Evolutionary conservation across 345 rosid genomes (phyloP).

Genomic region (Populus davidiana): DNA sequence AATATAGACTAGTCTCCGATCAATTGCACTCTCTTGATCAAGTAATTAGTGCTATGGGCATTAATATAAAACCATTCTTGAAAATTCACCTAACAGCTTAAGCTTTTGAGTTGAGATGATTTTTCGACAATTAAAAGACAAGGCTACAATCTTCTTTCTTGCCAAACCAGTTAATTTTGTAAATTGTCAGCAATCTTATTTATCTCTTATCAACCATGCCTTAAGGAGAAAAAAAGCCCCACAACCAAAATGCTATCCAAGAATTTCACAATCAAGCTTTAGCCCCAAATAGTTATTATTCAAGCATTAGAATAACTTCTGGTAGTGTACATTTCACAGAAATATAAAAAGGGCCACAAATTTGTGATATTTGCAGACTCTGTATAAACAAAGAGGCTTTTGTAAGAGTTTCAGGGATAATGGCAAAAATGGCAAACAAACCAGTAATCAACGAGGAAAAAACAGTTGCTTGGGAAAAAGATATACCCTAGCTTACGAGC

Average conservation of each 20-base stretch:
- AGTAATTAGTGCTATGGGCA: background rate
- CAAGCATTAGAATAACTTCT: background rate
- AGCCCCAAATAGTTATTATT: background rate
- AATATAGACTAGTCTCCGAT: background rate
- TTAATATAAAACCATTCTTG: background rate
- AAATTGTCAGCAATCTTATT: background rate
- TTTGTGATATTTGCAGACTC: background rate
- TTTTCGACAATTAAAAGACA: background rate
- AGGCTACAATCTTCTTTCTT: background rate
- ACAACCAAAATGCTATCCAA: background rate
- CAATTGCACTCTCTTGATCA: background rate
- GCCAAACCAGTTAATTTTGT: background rate
- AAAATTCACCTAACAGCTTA: background rate
- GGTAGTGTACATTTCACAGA: too few relatives aligned
- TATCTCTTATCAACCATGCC: background rate
- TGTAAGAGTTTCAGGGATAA: background rate
- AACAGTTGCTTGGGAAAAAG: background rate
- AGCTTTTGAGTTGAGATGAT: background rate
- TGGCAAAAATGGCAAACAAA: background rate
- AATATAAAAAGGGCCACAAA: background rate
- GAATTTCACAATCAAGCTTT: background rate
- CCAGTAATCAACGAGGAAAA: background rate
- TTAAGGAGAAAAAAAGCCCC: background rate
- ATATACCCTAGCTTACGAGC: slow-evolving; percentile 80
- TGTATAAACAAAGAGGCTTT: background rate